Conservation (phyloP, 148 eudicot species). For the Suaeda aralocaspica region DNA sequence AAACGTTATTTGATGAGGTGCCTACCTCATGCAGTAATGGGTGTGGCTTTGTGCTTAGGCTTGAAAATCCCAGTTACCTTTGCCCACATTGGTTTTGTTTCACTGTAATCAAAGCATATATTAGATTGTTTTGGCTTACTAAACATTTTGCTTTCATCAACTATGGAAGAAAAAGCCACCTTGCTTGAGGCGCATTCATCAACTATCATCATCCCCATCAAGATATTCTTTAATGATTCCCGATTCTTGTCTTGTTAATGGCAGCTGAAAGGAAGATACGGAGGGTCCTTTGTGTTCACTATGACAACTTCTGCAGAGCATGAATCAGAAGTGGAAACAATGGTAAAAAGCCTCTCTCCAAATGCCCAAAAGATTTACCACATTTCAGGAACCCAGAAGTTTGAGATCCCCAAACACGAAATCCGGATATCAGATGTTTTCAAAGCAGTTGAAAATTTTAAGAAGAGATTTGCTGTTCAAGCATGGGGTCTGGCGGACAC, state of each 20-base stretch:
- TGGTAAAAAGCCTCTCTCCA: conserved; percentile 50
- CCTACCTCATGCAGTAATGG: no score
- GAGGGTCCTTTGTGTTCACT: conserved; percentile 77
- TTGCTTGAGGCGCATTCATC: background rate
- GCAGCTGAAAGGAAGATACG: conserved; percentile 78
- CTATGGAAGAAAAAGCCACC: background rate
- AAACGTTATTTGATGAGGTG: no score
- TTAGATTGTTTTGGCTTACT: no score
- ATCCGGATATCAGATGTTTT: conserved; percentile 64
- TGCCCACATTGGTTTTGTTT: no score
- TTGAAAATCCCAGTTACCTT: no score
- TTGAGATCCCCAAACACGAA: conserved; percentile 72
- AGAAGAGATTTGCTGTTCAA: conserved; percentile 66
- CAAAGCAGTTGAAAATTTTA: conserved; percentile 66
- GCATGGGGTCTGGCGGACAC: conserved; percentile 94
- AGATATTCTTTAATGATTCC: background rate
- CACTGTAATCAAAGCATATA: no score
- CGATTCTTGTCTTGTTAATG: conserved; percentile 1
- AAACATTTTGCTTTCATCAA: background rate
- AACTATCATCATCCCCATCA: no score
- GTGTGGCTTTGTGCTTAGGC: no score
- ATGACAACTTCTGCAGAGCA: conserved; percentile 67
- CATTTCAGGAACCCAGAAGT: conserved; percentile 77
- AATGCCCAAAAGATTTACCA: conserved; percentile 72
- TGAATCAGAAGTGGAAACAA: conserved; percentile 57